These are phyloP conservation scores for Colletotrichum sp. DNA, from an alignment of 2,329 filamentous ascomycete species.

Conservation along the genomic window DNA sequence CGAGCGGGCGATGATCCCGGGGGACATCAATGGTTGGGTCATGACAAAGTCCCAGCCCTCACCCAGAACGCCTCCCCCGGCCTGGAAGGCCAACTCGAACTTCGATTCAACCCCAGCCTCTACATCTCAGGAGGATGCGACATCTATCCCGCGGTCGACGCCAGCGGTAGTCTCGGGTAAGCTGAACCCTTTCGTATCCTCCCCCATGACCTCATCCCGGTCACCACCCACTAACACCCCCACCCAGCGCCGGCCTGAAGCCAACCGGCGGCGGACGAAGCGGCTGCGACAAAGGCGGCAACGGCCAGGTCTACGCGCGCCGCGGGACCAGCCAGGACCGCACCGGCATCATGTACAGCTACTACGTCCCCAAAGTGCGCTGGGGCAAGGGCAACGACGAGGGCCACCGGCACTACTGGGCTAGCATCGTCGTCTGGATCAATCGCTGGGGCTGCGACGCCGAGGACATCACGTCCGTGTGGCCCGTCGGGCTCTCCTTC, in stretches of 20 bases:
- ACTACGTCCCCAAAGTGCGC: background rate
- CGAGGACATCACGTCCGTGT: background rate
- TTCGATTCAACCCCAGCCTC: background rate
- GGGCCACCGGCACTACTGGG: background rate
- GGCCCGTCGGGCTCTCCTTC: background rate
- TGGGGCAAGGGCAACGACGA: background rate
- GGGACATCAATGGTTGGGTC: background rate
- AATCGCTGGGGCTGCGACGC: background rate
- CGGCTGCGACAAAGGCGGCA: background rate
- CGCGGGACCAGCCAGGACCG: background rate
- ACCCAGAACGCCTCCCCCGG: background rate
- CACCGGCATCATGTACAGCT: background rate
- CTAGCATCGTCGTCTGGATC: background rate
- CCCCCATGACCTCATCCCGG: background rate
- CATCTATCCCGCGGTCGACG: background rate
- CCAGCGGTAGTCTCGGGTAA: background rate
- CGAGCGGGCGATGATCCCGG: background rate
- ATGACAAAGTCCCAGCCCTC: background rate
- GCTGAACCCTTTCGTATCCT: background rate
- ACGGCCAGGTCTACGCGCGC: background rate
- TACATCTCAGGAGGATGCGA: background rate
- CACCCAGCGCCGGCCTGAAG: background rate
- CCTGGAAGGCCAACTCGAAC: background rate
- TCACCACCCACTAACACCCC: background rate
- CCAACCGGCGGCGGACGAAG: background rate